Conservation (phyloP, 352 stramenopile species). For the Globisporangium paddicum region DNA sequence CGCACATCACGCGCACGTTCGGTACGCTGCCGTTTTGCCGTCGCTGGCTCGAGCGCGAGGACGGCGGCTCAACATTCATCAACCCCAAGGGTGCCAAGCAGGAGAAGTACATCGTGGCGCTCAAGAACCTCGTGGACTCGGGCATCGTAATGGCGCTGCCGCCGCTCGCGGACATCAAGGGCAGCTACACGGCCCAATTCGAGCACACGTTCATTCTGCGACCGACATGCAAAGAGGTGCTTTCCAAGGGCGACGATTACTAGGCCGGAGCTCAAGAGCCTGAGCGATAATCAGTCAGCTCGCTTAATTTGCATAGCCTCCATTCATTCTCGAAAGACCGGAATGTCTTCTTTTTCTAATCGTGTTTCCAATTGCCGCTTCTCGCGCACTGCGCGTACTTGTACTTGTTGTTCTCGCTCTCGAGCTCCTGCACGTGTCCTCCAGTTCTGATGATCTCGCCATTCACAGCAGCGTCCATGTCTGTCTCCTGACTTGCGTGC, state of each 20-base stretch:
- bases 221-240: constrained; percentile 95
- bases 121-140: constrained; percentile 93
- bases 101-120: constrained; percentile 90
- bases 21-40: constrained; percentile 93
- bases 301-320: not conserved
- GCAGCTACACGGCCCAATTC: constrained; percentile 96
- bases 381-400: constrained; percentile 87
- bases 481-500: not conserved
- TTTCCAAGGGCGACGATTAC: constrained; percentile 95
- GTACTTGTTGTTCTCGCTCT: constrained; percentile 88
- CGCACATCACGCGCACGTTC: constrained; percentile 96
- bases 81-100: constrained; percentile 82
- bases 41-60: constrained; percentile 90
- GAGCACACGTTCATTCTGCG: constrained; percentile 95
- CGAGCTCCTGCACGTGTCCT: constrained; percentile 27
- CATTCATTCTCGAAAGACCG: not conserved
- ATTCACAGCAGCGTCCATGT: not conserved
- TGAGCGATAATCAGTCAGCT: not conserved
- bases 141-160: constrained; percentile 91
- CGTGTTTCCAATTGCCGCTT: constrained; percentile 57
- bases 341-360: constrained; percentile 9
- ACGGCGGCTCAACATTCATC: constrained; percentile 82
- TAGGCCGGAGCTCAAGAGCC: constrained; percentile 22
- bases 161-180: constrained; percentile 91
- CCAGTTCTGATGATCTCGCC: constrained; percentile 1